These are phyloP conservation scores for Septoria petroselini DNA, from an alignment of 2,329 filamentous ascomycete genomes.

Conservation along the genomic window DNA sequence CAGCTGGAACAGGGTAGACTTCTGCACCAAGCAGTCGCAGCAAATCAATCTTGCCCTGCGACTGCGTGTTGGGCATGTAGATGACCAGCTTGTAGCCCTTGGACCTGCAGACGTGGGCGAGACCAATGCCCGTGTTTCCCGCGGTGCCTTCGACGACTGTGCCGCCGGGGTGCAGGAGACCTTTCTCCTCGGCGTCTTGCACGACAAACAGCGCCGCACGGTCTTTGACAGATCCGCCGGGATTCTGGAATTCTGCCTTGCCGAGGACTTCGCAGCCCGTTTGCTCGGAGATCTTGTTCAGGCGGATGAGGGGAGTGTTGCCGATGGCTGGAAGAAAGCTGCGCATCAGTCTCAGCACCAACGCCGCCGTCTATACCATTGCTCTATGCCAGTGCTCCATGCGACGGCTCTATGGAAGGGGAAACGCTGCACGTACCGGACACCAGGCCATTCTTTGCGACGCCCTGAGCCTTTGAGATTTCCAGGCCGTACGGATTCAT, in stretches of 20 bases:
- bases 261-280: constrained; percentile 93
- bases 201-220: constrained; percentile 92
- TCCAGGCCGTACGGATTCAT: constrained; percentile 53
- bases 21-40: constrained; percentile 87
- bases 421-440: constrained; percentile 65
- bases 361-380: neutral
- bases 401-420: too few relatives aligned
- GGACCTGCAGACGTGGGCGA: constrained; percentile 91
- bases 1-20: constrained; percentile 92
- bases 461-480: constrained; percentile 75
- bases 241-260: constrained; percentile 99
- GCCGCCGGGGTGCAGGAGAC: constrained; percentile 76
- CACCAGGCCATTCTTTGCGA: constrained; percentile 69
- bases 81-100: constrained; percentile 94
- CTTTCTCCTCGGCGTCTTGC: constrained; percentile 85
- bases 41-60: constrained; percentile 94
- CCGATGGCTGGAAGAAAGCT: constrained; percentile 74
- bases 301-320: constrained; percentile 89
- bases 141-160: constrained; percentile 97
- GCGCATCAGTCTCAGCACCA: constrained; percentile 28
- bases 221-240: constrained; percentile 93
- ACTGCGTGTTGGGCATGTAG: constrained; percentile 99
- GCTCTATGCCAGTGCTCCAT: too few relatives aligned
- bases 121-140: constrained; percentile 95
- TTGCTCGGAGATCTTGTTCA: constrained; percentile 82